Evolutionary conservation across 768 basidiomycete genomes (phyloP).

Genomic region (Daedaleopsis sinensis): DNA sequence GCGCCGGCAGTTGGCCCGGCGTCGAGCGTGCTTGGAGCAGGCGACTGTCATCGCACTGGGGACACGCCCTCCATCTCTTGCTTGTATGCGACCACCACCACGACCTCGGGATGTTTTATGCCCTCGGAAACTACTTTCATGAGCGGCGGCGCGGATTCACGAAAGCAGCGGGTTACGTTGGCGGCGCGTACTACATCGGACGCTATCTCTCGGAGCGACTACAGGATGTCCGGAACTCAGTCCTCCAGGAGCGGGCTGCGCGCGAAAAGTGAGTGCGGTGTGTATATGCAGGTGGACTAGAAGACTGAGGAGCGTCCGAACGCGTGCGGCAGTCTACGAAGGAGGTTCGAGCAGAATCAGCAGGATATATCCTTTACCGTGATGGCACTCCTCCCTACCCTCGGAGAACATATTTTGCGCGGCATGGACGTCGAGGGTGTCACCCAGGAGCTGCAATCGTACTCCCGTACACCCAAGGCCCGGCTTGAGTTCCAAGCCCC

Average conservation of each 20-base stretch:
- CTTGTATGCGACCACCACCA: constrained; percentile 20
- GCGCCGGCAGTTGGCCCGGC: constrained; percentile 17
- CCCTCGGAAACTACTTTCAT: constrained; percentile 49
- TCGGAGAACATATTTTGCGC: constrained; percentile 64
- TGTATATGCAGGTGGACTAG: neutral
- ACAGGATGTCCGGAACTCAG: constrained; percentile 64
- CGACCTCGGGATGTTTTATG: constrained; percentile 43
- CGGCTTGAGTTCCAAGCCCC: constrained; percentile 11
- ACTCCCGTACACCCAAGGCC: constrained; percentile 39
- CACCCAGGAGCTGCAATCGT: constrained; percentile 56
- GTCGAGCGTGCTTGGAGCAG: constrained; percentile 3
- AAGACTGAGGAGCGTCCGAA: neutral
- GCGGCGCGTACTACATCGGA: constrained; percentile 64
- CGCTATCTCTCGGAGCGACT: constrained; percentile 63
- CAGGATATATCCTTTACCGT: constrained; percentile 78
- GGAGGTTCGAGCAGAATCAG: constrained; percentile 76
- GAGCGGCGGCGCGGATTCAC: constrained; percentile 49
- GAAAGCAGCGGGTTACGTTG: constrained; percentile 54
- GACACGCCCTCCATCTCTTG: constrained; percentile 12
- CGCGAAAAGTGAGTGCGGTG: constrained; percentile 64
- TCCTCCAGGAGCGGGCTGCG: constrained; percentile 63
- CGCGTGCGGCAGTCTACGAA: constrained; percentile 52
- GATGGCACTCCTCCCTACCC: constrained; percentile 68
- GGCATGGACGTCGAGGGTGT: constrained; percentile 79
- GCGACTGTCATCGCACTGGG: constrained; percentile 1